phyloP scores from a whole-genome alignment of 768 basidiomycete genomes.

The Grammothele lineata region DNA sequence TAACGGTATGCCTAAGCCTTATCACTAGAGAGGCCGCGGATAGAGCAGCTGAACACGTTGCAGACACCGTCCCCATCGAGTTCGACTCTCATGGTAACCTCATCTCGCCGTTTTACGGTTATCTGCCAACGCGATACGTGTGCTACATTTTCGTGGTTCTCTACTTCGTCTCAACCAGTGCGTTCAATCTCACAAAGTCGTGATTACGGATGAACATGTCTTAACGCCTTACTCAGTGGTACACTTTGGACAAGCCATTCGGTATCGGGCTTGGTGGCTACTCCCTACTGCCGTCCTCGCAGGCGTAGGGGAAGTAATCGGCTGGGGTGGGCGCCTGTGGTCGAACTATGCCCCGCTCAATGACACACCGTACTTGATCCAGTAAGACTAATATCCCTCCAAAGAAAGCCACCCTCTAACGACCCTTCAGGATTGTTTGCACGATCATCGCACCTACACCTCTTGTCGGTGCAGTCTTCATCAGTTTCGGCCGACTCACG shows the following conservation, averaged over 20 bases:
- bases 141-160: conserved; percentile 13
- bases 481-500: conserved; percentile 50
- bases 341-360: conserved; percentile 23
- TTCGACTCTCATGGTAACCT: not conserved
- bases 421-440: conserved; percentile 35
- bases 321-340: conserved; percentile 36
- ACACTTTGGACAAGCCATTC: conserved; percentile 26
- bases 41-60: too few species aligned
- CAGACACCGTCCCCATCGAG: not conserved
- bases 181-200: not conserved
- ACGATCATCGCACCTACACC: conserved; percentile 57
- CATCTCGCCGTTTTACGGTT: conserved; percentile 16
- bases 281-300: conserved; percentile 29
- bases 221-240: too few species aligned
- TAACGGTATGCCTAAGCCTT: too few species aligned
- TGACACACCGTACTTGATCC: conserved; percentile 35
- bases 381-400: conserved; percentile 23
- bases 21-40: too few species aligned
- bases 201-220: not conserved
- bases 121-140: conserved; percentile 4
- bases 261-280: conserved; percentile 31
- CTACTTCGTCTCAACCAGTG: conserved; percentile 15
- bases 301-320: conserved; percentile 31
- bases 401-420: too few species aligned
- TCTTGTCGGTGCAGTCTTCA: conserved; percentile 54